phyloP scores from a whole-genome alignment of 768 basidiomycete genomes.

The Galerina sulciceps region DNA sequence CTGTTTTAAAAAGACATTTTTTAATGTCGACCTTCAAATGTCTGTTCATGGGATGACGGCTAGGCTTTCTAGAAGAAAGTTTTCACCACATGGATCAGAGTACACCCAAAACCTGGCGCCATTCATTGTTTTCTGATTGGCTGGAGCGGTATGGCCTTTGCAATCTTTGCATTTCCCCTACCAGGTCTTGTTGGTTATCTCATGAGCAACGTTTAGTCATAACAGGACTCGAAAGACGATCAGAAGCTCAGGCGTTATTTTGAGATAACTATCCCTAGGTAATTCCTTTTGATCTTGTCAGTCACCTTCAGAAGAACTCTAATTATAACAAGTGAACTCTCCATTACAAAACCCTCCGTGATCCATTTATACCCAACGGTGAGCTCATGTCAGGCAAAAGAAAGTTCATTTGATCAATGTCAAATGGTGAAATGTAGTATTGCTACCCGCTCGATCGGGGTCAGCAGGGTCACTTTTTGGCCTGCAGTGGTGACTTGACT shows the following conservation, averaged over 20 bases:
- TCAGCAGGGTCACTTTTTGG: background rate
- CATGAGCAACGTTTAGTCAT: no score
- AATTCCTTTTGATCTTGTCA: background rate
- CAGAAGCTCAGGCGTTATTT: background rate
- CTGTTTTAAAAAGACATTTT: background rate
- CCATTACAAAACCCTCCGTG: background rate
- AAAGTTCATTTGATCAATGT: background rate
- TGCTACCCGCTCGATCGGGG: conserved; percentile 1
- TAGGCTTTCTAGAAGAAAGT: background rate
- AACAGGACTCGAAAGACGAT: background rate
- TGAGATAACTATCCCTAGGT: background rate
- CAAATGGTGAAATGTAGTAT: background rate
- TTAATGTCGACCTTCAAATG: background rate
- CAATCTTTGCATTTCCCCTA: no score
- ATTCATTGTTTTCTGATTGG: background rate
- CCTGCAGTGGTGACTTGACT: conserved; percentile 5
- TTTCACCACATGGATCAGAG: background rate
- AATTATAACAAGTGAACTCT: background rate
- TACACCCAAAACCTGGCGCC: background rate
- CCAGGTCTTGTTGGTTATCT: no score
- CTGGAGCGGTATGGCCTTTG: no score
- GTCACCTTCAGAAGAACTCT: background rate
- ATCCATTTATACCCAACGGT: background rate
- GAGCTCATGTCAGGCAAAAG: background rate
- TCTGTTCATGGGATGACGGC: background rate